Percentiles rank a stretch among this genome's conserved stretches.
Evolutionary conservation across 352 stramenopile species (phyloP).

Genomic region (Blastocystis sp.): DNA sequence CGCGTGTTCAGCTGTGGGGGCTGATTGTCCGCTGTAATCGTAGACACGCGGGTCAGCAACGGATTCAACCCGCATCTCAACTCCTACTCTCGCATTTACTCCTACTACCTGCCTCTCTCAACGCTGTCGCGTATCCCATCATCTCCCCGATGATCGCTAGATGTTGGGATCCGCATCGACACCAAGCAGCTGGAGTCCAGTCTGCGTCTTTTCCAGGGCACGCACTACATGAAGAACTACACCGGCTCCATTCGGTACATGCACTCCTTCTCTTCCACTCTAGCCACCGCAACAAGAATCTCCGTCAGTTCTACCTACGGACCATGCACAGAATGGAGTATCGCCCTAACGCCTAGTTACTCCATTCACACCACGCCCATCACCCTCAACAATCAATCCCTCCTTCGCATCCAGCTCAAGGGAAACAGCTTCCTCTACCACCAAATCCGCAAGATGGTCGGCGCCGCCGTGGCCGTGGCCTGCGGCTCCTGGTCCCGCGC

Average conservation of each 20-base stretch:
- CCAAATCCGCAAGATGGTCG: constrained; percentile 57
- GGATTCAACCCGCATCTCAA: constrained; percentile 51
- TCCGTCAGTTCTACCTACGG: constrained; percentile 46
- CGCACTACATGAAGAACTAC: constrained; percentile 57
- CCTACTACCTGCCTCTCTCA: constrained; percentile 12
- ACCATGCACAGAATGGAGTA: not conserved
- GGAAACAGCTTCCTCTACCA: constrained; percentile 62
- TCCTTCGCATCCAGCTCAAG: not conserved
- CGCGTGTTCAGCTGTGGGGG: constrained; percentile 32
- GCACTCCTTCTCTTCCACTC: not conserved
- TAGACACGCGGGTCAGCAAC: constrained; percentile 39
- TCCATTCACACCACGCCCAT: not conserved
- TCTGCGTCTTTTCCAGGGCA: constrained; percentile 1
- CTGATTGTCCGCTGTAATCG: too few species aligned
- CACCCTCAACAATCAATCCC: not conserved
- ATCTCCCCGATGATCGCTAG: not conserved
- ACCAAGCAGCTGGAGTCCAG: not conserved
- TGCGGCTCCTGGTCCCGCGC: constrained; percentile 5
- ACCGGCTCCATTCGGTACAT: not conserved
- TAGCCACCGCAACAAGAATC: constrained; percentile 44
- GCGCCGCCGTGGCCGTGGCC: not conserved
- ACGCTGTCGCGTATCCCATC: not conserved
- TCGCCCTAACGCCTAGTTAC: not conserved
- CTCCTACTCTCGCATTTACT: constrained; percentile 18
- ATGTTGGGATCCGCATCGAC: not conserved